Evolutionary conservation across 352 stramenopile species (phyloP), one percentile per base, ranked within the genome.

Genomic region (Phytophthora tentaculata): DNA sequence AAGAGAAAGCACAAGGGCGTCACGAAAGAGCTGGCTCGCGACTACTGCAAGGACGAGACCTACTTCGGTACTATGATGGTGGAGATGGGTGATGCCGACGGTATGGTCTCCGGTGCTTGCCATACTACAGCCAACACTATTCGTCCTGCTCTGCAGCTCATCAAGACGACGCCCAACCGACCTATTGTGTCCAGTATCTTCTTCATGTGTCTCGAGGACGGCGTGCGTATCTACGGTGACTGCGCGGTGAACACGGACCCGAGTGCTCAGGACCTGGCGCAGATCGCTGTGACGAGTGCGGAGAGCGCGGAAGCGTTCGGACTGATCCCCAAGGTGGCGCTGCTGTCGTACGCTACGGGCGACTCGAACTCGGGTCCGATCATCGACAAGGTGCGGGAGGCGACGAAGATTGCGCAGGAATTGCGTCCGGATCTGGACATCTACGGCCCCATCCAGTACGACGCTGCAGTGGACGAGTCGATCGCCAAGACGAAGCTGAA

Each of bases 121-220:
- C 88, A 97, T 74, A 93, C 84, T 10, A 96, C 87, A 3, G 86
- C 88, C 52, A 92, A 96, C 78, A 97, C 90, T n/a, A 91, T 97
- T 52, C 86, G 90, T 9, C 90, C 90, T 16, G 90, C 88, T 45
- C 74, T 96, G 13, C 90, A 97, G 75, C 71, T 97, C 6, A 95
- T 97, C 73, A 97, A 97, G 83, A 95, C 85, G 26, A 57, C 71
- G 3, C 79, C 76, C 1, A 83, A 84, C 47, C 78, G 82, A 20
- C 84, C 82, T 5, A 77, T 95, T 23, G 86, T 95, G 9, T 95
- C 86, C 41, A 95, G 85, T 39, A 67, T 94, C 50, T 95, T 96
- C 61, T 96, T 96, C 80, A 96, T 96, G 89, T 89, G 82, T 29
- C 77, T 96, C 10, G 76, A 90, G 24, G 76, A 92, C 64, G 84